phyloP scores from a whole-genome alignment of 208 protist genomes.

The Leishmania martiniquensis region DNA sequence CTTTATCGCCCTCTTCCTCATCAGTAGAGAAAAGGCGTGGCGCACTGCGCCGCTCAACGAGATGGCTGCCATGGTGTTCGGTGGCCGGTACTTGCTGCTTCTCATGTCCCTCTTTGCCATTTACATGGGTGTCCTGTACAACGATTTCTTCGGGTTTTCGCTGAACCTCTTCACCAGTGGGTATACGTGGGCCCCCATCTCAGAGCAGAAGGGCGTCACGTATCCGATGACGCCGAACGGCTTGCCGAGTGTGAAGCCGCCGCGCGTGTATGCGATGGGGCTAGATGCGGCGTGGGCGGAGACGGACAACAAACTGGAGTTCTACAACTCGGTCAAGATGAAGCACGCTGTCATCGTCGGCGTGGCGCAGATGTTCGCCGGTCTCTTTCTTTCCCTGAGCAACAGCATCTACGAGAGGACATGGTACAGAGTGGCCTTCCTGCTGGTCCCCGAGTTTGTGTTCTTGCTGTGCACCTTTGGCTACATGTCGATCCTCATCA shows the following conservation, averaged over 20 bases:
- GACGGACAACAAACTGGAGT: constrained; percentile 96
- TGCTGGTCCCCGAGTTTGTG: constrained; percentile 97
- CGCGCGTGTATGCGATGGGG: constrained; percentile 68
- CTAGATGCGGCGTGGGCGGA: constrained; percentile 91
- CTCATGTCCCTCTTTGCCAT: constrained; percentile 97
- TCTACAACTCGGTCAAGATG: constrained; percentile 99
- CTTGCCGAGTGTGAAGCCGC: constrained; percentile 47
- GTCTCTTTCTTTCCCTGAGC: constrained; percentile 90
- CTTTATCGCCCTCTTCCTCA: constrained; percentile 74
- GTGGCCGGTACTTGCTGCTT: constrained; percentile 96
- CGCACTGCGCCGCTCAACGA: constrained; percentile 78
- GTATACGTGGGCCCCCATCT: constrained; percentile 60
- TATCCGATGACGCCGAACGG: constrained; percentile 48
- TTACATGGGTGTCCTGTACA: constrained; percentile 98
- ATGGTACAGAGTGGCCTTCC: constrained; percentile 79
- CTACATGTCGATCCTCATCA: constrained; percentile 97
- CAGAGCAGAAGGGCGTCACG: constrained; percentile 26
- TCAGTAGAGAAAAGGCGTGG: constrained; percentile 87
- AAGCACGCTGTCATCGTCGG: constrained; percentile 98
- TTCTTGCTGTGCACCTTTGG: constrained; percentile 96
- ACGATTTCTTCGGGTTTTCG: constrained; percentile 95
- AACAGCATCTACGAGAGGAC: constrained; percentile 94
- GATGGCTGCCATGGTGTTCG: constrained; percentile 82
- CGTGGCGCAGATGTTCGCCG: constrained; percentile 96
- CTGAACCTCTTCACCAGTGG: constrained; percentile 86